Evolutionary conservation across 2,329 filamentous ascomycete species (phyloP), one percentile per base, ranked within the genome.

Genomic region (Ophioceras dolichostomum): DNA sequence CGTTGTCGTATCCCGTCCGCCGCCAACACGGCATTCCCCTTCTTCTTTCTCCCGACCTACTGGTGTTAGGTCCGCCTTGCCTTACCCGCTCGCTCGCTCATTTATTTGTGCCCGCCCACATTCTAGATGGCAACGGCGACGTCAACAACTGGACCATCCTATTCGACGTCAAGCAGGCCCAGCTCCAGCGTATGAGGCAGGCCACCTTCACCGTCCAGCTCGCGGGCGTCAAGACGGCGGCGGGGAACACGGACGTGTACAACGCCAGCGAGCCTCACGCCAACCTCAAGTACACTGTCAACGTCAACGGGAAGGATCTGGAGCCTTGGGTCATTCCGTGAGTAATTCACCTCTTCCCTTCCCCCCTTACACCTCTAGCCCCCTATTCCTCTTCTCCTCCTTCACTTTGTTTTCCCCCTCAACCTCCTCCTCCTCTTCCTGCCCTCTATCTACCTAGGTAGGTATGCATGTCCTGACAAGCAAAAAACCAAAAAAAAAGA

Each of bases 151-250:
- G 72, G 73, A 77, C 67, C 1, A 57, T 78, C 20, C 47, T 62
- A 1, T 78, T 75, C 41, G 61, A 70, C 38, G 47, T 71, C 35
- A 52, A 55, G 5, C 49, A 58, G 21, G 47, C 55, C 0, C 55
- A 70, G 35, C 45, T 76, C 1, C 45, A 51, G 3, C 51, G 54
- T 5, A 64, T 59, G 39, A 57, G 51, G 21, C 54, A 58, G 18
- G 75, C 72, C 0, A 78, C 70, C 0, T 67, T 80, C 19, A 79
- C 75, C 0, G 63, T 80, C 2, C 75, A 79, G 48, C 60, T 80
- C 1, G 75, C 75, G 0, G 75, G 68, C 3, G 75, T 68, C 2
- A 79, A 79, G 56, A 74, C 70, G 0, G 71, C 72, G 4, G 64
- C 68, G 0, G 74, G 75, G 1, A 79, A 79, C 47, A 77, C 71